Evolutionary conservation across 257 asterid species (phyloP).

Genomic region (Sherardia arvensis): DNA sequence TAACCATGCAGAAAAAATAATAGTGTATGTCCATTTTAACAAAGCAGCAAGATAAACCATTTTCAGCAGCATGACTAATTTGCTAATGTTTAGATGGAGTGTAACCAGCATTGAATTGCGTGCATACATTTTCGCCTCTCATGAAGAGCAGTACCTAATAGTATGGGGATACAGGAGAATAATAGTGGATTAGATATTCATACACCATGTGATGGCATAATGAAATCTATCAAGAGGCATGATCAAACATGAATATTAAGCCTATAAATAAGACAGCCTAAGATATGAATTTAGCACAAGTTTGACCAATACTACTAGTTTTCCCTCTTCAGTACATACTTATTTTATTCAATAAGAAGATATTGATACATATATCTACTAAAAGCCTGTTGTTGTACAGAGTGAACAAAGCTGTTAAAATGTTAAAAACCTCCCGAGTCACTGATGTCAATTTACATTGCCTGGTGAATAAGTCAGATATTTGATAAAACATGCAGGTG

Average conservation of each 20-base stretch:
- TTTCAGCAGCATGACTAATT: too few relatives aligned
- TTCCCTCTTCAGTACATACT: too few relatives aligned
- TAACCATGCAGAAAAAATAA: too few relatives aligned
- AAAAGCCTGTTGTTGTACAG: neutral
- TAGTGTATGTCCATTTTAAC: too few relatives aligned
- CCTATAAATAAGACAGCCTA: too few relatives aligned
- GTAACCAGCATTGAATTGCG: too few relatives aligned
- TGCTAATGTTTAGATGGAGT: too few relatives aligned
- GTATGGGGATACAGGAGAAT: slow-evolving; percentile 37
- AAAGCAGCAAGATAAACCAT: too few relatives aligned
- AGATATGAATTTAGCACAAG: too few relatives aligned
- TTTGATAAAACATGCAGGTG: neutral
- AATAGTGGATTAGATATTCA: neutral
- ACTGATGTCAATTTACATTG: neutral
- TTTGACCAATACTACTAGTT: neutral
- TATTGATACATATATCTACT: neutral
- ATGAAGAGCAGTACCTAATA: slow-evolving; percentile 62
- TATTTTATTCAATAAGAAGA: neutral
- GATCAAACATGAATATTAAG: too few relatives aligned
- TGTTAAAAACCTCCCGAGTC: neutral
- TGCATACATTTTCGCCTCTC: slow-evolving; percentile 72
- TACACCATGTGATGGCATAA: neutral
- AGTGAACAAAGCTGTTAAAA: neutral
- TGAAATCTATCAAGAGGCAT: neutral
- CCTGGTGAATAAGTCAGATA: neutral